phyloP scores from a whole-genome alignment of 257 asterid species.

The Salvia splendens region DNA sequence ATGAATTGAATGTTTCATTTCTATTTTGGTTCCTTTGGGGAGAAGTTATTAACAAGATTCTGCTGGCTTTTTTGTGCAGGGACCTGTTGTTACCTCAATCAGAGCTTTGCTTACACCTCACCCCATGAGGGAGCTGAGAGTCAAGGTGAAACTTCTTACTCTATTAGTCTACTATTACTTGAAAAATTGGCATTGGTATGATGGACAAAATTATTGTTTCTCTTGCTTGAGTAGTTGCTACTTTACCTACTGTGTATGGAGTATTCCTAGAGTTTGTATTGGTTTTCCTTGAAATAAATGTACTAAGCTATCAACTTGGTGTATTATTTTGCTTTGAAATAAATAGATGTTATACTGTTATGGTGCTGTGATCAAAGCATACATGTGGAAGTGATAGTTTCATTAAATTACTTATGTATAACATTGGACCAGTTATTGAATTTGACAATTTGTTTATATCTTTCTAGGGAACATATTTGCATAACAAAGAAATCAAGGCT shows the following conservation, averaged over 20 bases:
- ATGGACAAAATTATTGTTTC: conserved; percentile 17
- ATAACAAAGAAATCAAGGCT: conserved; percentile 94
- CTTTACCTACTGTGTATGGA: not conserved
- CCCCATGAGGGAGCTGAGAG: conserved; percentile 99
- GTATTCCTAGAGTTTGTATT: conserved; percentile 18
- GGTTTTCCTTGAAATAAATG: conserved; percentile 11
- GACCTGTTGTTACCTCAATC: conserved; percentile 81
- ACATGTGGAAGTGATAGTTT: conserved; percentile 11
- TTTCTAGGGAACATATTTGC: conserved; percentile 83
- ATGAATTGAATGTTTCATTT: conserved; percentile 26
- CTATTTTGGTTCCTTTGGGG: conserved; percentile 20
- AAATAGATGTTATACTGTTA: not conserved
- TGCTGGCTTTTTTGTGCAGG: conserved; percentile 47
- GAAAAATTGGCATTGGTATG: not conserved
- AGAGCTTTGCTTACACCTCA: conserved; percentile 96
- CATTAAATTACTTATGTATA: not conserved
- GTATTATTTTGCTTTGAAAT: conserved; percentile 21
- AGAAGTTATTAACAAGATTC: conserved; percentile 24
- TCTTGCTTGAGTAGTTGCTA: conserved; percentile 7
- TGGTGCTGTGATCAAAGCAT: conserved; percentile 19
- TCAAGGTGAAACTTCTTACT: conserved; percentile 61
- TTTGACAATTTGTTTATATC: conserved; percentile 25
- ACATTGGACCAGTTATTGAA: not conserved
- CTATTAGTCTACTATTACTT: conserved; percentile 13
- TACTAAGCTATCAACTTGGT: conserved; percentile 15